Conservation (phyloP, 2,329 filamentous ascomycete genomes). For the Diaporthe destruens region DNA sequence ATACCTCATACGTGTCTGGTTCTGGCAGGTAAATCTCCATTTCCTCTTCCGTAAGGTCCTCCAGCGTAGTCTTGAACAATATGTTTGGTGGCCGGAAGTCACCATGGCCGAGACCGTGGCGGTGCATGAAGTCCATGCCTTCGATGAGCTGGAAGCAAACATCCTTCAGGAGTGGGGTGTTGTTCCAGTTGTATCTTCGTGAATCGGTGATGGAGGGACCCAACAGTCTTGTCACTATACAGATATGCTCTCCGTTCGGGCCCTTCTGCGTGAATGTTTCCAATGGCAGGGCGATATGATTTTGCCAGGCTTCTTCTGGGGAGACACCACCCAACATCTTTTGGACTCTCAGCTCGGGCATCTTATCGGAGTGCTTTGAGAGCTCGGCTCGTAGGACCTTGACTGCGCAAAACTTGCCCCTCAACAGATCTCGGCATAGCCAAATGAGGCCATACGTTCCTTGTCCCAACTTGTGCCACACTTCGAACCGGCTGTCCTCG, state of each 20-base stretch:
- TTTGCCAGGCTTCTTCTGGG: background rate
- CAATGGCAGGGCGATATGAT: background rate
- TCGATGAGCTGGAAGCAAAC: background rate
- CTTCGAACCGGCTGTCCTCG: background rate
- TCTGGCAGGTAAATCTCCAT: background rate
- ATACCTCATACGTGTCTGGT: background rate
- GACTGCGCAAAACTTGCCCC: background rate
- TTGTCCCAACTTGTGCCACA: conserved; percentile 14
- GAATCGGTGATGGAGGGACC: background rate
- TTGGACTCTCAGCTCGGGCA: background rate
- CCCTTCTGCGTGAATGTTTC: background rate
- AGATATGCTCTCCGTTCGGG: conserved; percentile 6
- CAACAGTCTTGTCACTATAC: background rate
- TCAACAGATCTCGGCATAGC: background rate
- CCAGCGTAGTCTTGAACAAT: background rate
- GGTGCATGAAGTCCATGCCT: background rate
- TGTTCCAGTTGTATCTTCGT: background rate
- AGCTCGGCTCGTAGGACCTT: background rate
- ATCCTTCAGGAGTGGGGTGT: background rate
- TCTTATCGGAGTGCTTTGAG: background rate
- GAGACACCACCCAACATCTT: background rate
- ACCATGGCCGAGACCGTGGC: background rate
- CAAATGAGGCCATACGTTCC: background rate
- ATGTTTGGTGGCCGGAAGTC: background rate
- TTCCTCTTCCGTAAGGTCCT: background rate